Evolutionary conservation across 495 filamentous ascomycete genomes (phyloP), one percentile per base, ranked within the genome.

Genomic region (Amphirosellinia nigrospora): DNA sequence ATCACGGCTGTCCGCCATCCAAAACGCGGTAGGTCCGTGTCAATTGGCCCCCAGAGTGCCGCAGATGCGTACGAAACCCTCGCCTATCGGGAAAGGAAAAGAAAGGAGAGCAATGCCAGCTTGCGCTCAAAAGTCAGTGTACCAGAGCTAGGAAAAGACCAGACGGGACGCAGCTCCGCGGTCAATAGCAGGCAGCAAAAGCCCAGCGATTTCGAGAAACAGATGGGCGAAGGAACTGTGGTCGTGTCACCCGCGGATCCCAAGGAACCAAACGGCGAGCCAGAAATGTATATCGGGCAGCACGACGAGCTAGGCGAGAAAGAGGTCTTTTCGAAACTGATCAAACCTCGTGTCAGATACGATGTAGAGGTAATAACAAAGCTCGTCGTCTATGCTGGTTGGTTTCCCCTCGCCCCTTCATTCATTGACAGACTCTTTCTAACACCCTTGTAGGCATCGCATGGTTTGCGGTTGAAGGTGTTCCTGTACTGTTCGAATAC

Each of bases 341-440:
- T 94, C 66, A 94, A 90, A 79, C 94, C 96, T 23, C 89, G 96
- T 64, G 94, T 97, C 36, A 86, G 94, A 71, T 99, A 99, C 76
- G 96, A 99, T 82, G 95, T 98, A 10, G 96, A 99, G 77, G 95
- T 99, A 26, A 89, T 98, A 50, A 98, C 96, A 21, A 98, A 97
- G 81, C 82, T 99, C 63, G 91, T 99, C 74, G 94, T 99, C 48
- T 99, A 99, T 85, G 86, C 90, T 69, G 96, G 95, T 97, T 83
- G 71, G 88, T 82, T 58, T 60, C 36, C 23, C 41, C 52, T 15
- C 26, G 1, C 32, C 43, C 9, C 60, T 56, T 34, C 26, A n/a
- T 10, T 11, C 23, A 64, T 46, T 19, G 15, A 67, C 19, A n/a
- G 2, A 15, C 6, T 30, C 6, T n/a, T 75, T 34, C 70, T 69